phyloP scores from a whole-genome alignment of 768 basidiomycete species.

The Tylopilus sp. region DNA sequence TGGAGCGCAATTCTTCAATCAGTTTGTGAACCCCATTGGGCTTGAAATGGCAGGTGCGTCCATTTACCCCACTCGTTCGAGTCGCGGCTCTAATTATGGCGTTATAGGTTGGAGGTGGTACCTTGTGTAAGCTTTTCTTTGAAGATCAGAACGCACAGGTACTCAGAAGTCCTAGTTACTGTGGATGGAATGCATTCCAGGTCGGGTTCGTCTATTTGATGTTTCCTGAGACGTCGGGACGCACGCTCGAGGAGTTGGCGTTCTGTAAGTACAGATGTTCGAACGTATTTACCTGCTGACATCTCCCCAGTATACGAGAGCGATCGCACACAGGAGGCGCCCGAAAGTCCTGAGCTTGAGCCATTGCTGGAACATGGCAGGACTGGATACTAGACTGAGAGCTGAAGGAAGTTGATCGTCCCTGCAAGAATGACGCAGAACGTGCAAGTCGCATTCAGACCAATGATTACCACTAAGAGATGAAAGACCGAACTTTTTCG shows the following conservation, averaged over 20 bases:
- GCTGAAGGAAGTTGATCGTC: not conserved
- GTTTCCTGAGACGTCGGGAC: slow-evolving; percentile 20
- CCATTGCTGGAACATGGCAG: not conserved
- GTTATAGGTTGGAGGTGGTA: slow-evolving; percentile 11
- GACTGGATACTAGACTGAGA: not conserved
- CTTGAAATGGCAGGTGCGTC: not conserved
- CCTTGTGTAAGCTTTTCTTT: not conserved
- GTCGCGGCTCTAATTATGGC: not conserved
- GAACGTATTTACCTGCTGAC: not conserved
- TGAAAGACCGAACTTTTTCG: too few species aligned
- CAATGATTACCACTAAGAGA: too few species aligned
- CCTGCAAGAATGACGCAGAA: too few species aligned
- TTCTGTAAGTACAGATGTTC: not conserved
- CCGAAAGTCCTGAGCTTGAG: not conserved
- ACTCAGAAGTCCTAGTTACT: slow-evolving; percentile 8
- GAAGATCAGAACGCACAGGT: not conserved
- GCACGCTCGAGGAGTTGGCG: slow-evolving; percentile 16
- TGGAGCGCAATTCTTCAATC: not conserved
- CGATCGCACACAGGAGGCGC: not conserved
- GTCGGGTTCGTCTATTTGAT: slow-evolving; percentile 14
- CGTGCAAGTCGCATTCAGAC: too few species aligned
- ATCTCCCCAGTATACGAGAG: not conserved
- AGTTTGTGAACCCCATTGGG: not conserved
- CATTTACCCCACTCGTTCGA: not conserved
- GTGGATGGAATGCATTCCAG: slow-evolving; percentile 15